A percentile compares a stretch with the other conserved stretches of the same genome.
phyloP scores from a whole-genome alignment of 805 yeast species.

The Yarrowia osloensis region DNA sequence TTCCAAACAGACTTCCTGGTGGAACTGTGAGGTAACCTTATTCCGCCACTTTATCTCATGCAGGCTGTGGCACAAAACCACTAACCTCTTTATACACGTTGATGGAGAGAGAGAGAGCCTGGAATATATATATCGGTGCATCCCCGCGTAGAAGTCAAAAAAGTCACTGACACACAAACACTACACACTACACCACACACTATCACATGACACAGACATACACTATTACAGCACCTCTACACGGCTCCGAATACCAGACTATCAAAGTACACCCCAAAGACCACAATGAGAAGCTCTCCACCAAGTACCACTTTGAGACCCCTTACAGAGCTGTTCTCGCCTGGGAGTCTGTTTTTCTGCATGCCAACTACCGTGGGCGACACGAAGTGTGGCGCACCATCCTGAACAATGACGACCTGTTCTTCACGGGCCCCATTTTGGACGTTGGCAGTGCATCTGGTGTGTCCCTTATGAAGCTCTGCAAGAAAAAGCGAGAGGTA shows the following conservation, averaged over 20 bases:
- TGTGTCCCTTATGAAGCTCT: conserved; percentile 15
- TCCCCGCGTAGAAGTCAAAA: neutral
- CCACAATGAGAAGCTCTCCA: conserved; percentile 23
- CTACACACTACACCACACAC: neutral
- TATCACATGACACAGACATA: conserved; percentile 23
- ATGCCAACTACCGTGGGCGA: conserved; percentile 25
- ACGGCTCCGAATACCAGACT: conserved; percentile 22
- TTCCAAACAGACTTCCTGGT: neutral
- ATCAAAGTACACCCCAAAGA: conserved; percentile 26
- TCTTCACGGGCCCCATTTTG: conserved; percentile 5
- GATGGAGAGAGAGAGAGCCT: neutral
- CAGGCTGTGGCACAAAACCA: conserved; percentile 1
- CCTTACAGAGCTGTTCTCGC: conserved; percentile 16
- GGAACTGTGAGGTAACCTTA: neutral
- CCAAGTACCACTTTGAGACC: conserved; percentile 25
- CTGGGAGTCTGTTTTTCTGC: conserved; percentile 9
- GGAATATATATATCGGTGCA: neutral
- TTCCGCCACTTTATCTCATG: conserved; percentile 24
- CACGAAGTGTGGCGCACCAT: conserved; percentile 14
- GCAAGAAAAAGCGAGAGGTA: conserved; percentile 23
- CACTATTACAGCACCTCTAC: conserved; percentile 23
- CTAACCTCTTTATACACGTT: neutral
- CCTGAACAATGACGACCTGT: neutral
- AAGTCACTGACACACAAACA: neutral
- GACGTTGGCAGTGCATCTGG: conserved; percentile 22